These are phyloP conservation scores for Wickerhamiella sorbophila DNA, from an alignment of 805 yeast species.

Conservation along the genomic window DNA sequence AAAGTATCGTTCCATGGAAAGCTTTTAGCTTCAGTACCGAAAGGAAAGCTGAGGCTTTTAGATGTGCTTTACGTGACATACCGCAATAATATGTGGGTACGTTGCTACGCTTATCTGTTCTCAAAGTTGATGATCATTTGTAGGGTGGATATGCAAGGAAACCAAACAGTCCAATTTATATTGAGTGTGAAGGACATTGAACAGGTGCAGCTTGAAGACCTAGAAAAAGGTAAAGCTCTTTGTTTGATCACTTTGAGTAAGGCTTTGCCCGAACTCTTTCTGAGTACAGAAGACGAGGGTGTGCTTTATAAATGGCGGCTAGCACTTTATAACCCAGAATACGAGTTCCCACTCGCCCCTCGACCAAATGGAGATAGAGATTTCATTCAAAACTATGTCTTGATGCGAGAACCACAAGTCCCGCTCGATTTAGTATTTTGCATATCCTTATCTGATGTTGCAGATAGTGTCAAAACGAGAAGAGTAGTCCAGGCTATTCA, in stretches of 20 bases:
- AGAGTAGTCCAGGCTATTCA: neutral
- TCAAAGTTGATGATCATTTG: conserved; percentile 3
- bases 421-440: conserved; percentile 5
- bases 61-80: neutral
- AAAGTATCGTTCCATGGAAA: neutral
- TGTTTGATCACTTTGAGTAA: neutral
- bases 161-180: conserved; percentile 1
- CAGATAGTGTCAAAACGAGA: neutral
- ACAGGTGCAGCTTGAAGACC: neutral
- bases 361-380: neutral
- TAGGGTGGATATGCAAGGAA: neutral
- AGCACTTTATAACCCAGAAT: conserved; percentile 2
- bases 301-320: conserved; percentile 5
- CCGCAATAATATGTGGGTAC: neutral
- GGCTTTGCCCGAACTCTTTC: conserved; percentile 1
- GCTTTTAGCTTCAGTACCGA: neutral
- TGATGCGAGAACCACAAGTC: neutral
- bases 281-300: conserved; percentile 3
- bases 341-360: conserved; percentile 9
- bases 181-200: neutral
- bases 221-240: neutral
- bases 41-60: conserved; percentile 7
- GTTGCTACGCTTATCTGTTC: conserved; percentile 2
- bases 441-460: neutral
- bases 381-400: neutral